Evolutionary conservation across 345 rosid genomes (phyloP).

Genomic region (Physaria fendleri): DNA sequence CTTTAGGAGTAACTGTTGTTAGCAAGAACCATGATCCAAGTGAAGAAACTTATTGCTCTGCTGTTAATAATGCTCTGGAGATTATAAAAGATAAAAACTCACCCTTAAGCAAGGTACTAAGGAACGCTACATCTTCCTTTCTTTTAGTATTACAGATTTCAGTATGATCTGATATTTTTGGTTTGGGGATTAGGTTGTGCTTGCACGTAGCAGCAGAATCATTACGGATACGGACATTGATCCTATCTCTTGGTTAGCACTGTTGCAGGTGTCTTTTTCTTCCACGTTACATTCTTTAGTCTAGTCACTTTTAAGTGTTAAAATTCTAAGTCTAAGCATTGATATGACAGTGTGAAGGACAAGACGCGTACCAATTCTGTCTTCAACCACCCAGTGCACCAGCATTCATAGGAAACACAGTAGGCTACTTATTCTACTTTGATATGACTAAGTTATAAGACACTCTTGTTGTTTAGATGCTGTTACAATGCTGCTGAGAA

Average conservation of each 20-base stretch:
- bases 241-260: constrained; percentile 76
- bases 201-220: constrained; percentile 74
- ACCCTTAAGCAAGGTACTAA: constrained; percentile 52
- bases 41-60: constrained; percentile 50
- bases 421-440: constrained; percentile 12
- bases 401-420: constrained; percentile 95
- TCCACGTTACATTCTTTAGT: not conserved
- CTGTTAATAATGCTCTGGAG: constrained; percentile 59
- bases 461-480: not conserved
- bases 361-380: constrained; percentile 79
- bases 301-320: not conserved
- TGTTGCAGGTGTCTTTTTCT: constrained; percentile 53
- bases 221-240: constrained; percentile 58
- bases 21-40: constrained; percentile 57
- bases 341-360: constrained; percentile 60
- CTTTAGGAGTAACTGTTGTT: constrained; percentile 41
- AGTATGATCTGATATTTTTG: no score
- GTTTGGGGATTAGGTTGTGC: no score
- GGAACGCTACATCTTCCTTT: not conserved
- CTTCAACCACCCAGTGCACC: constrained; percentile 85
- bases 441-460: not conserved
- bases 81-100: constrained; percentile 46
- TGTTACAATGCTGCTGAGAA: not conserved
- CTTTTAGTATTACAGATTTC: not conserved
- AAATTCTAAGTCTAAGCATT: not conserved